Evolutionary conservation across 192 early-diverging fungal species (phyloP), one percentile per base, ranked within the genome.

Genomic region (Rhizophlyctis rosea): DNA sequence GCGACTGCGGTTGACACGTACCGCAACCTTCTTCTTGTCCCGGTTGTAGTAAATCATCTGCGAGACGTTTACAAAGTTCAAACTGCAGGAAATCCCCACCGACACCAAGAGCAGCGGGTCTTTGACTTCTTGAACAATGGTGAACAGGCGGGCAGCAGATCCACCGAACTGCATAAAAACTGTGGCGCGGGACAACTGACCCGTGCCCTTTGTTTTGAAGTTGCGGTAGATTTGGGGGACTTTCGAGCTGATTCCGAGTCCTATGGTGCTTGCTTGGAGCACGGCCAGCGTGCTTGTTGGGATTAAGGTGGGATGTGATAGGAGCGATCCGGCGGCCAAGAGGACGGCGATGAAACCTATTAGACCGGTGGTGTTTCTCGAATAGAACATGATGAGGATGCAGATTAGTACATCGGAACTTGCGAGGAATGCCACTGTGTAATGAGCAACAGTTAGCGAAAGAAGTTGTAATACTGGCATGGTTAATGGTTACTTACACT

Each of bases 191-290:
- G 93, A 94, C 11, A 98, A 74, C 70, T 93, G 91, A 18, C 96
- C 96, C 16, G 95, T 96, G 52, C 82, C 87, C 29, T 84, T 77
- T 70, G 90, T 91, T 50, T 76, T 78, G 64, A 86, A 89, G 76
- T 93, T 98, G 54, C 83, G 78, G 50, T 78, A 80, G 36, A 97
- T 94, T 75, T 98, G 96, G 27, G 96, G 96, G 4, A 95, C 73
- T 67, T 94, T 90, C 54, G 88, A 89, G 11, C 85, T 82, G 29
- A 94, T 71, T 18, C 83, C 84, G 63, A 94, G 76, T 28, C 91
- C 86, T 55, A 96, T 91, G 5, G 91, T 89, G 24, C 73, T 65
- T 9, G 84, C 80, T 61, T 94, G 91, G 21, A 98, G 71, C 31
- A 76, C 62, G 34, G 77, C 73, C 52, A 98, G 70, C 31, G 86